Evolutionary conservation across 345 rosid genomes (phyloP).

Genomic region (Populus tremula): DNA sequence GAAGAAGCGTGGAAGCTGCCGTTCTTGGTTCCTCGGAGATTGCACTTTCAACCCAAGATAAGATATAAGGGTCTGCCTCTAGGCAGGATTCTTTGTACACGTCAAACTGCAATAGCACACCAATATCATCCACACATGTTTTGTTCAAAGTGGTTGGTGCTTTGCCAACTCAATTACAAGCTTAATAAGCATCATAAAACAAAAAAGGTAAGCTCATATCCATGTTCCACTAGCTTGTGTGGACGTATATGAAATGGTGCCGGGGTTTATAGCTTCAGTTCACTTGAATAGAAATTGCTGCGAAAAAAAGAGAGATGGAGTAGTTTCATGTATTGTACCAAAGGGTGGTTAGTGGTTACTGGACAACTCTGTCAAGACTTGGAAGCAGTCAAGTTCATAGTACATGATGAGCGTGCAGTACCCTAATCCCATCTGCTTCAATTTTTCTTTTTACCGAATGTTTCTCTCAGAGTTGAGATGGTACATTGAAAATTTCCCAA

Average conservation of each 20-base stretch:
- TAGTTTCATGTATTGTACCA: background rate
- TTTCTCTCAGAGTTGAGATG: background rate
- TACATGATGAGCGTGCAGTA: background rate
- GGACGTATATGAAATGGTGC: background rate
- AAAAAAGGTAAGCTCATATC: background rate
- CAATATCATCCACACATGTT: slow-evolving; percentile 48
- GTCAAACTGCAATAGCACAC: slow-evolving; percentile 42
- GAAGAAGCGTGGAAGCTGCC: slow-evolving; percentile 21
- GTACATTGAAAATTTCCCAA: background rate
- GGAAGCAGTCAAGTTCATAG: slow-evolving; percentile 1
- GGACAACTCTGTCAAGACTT: background rate
- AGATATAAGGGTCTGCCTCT: slow-evolving; percentile 57
- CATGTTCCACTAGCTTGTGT: background rate
- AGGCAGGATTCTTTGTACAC: slow-evolving; percentile 60
- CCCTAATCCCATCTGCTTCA: slow-evolving; percentile 19
- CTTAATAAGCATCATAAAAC: slow-evolving; percentile 14
- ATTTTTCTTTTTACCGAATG: background rate
- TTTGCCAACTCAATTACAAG: slow-evolving; percentile 23
- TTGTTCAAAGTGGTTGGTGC: slow-evolving; percentile 30
- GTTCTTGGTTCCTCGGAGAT: slow-evolving; percentile 32
- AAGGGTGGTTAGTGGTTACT: slow-evolving; percentile 4
- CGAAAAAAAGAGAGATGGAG: background rate
- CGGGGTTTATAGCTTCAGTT: background rate
- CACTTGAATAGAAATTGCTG: background rate
- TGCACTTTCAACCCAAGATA: slow-evolving; percentile 60